phyloP scores from a whole-genome alignment of 2,329 filamentous ascomycete species.

The Trichoderma breve region DNA sequence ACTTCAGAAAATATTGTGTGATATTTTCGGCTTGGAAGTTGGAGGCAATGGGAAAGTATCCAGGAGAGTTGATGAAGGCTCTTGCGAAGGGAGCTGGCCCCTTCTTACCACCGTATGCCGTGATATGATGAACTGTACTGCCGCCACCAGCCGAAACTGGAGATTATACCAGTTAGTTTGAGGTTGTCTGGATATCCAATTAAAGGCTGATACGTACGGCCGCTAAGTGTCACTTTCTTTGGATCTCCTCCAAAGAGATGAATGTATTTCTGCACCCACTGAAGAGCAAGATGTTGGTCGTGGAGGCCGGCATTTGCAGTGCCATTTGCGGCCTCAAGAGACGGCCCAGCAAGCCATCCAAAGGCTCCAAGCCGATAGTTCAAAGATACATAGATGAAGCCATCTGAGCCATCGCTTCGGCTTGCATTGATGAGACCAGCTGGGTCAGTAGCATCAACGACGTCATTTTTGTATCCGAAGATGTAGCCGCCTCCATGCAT shows the following conservation, averaged over 20 bases:
- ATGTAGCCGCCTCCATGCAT: not conserved
- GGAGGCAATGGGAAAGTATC: not conserved
- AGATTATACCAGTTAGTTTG: not conserved
- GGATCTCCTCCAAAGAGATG: not conserved
- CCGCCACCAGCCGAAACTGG: not conserved
- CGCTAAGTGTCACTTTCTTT: not conserved
- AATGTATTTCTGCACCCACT: not conserved
- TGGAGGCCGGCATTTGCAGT: not conserved
- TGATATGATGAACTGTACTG: not conserved
- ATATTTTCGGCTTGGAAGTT: not conserved
- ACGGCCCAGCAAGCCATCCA: not conserved
- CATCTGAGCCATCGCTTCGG: not conserved
- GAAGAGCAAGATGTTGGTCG: not conserved
- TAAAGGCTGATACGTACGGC: not conserved
- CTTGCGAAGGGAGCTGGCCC: not conserved
- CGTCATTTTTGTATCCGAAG: not conserved
- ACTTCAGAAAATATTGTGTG: not conserved
- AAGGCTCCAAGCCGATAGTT: not conserved
- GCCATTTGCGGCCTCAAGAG: not conserved
- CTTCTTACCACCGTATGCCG: not conserved
- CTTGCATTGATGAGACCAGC: not conserved
- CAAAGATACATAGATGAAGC: not conserved
- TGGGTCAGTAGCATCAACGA: not conserved
- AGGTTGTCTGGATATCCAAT: not conserved
- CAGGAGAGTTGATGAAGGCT: not conserved